phyloP scores from a whole-genome alignment of 768 basidiomycete genomes.

The Tulasnella sp. region DNA sequence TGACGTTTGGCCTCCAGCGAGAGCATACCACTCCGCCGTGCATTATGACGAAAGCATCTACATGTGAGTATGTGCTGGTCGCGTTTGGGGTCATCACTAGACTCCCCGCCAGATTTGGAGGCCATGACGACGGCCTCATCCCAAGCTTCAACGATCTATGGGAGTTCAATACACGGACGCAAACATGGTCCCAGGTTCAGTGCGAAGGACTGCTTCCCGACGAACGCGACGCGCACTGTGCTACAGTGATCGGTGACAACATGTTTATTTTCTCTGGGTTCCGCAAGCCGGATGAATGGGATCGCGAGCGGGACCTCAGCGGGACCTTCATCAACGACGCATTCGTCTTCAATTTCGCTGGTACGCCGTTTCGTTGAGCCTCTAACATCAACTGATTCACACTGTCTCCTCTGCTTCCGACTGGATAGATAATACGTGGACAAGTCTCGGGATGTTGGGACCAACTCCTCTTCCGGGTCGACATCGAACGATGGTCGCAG shows the following conservation, averaged over 20 bases:
- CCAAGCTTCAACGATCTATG: constrained; percentile 5
- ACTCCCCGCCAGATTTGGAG: neutral
- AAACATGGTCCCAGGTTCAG: neutral
- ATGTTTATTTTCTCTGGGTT: neutral
- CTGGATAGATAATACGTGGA: neutral
- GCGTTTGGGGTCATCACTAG: neutral
- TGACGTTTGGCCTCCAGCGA: neutral
- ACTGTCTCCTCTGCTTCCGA: neutral
- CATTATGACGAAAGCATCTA: neutral
- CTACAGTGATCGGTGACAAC: neutral
- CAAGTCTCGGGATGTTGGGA: neutral
- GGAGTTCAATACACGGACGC: neutral
- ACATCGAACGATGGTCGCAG: constrained; percentile 1
- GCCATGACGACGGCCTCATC: neutral
- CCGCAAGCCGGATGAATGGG: constrained; percentile 14
- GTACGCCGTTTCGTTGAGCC: neutral
- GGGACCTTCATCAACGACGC: neutral
- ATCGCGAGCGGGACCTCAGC: neutral
- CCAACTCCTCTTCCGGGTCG: neutral
- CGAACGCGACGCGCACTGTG: neutral
- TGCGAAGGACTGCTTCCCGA: neutral
- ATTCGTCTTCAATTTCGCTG: neutral
- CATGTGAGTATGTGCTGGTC: neutral
- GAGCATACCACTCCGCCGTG: neutral
- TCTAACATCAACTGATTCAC: no score